Evolutionary conservation across 2,329 filamentous ascomycete genomes (phyloP).

Genomic region (Endoconidiophora polonica): DNA sequence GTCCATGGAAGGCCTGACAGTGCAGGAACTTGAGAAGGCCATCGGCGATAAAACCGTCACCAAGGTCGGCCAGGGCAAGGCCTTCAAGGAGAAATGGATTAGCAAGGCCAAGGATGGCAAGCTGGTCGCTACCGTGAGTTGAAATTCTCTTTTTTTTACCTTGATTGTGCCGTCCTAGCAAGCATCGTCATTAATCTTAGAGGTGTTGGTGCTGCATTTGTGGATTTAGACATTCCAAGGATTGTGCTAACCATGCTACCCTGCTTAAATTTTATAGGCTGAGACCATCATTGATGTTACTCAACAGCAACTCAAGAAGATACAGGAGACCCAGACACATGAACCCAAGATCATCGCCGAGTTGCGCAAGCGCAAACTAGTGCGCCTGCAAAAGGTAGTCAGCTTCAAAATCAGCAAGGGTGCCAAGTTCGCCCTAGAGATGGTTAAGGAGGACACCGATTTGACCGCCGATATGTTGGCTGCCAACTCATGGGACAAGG

Average conservation of each 20-base stretch:
- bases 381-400: constrained; percentile 69
- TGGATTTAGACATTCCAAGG: neutral
- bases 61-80: constrained; percentile 85
- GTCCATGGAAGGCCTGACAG: constrained; percentile 64
- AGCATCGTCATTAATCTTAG: neutral
- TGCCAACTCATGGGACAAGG: constrained; percentile 79
- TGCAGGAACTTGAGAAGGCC: constrained; percentile 51
- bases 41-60: constrained; percentile 58
- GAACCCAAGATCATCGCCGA: constrained; percentile 67
- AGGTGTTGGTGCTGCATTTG: neutral
- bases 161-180: neutral
- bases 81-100: constrained; percentile 70
- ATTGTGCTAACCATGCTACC: neutral
- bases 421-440: constrained; percentile 71
- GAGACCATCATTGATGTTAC: constrained; percentile 70
- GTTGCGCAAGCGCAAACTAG: constrained; percentile 80
- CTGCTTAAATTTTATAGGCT: constrained; percentile 22
- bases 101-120: constrained; percentile 41
- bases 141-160: no score
- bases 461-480: constrained; percentile 85
- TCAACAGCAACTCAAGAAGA: constrained; percentile 54
- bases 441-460: constrained; percentile 87
- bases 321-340: constrained; percentile 52
- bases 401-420: constrained; percentile 75
- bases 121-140: constrained; percentile 34